Conservation (phyloP, 2,329 filamentous ascomycete species). For the Juglanconis sp. region DNA sequence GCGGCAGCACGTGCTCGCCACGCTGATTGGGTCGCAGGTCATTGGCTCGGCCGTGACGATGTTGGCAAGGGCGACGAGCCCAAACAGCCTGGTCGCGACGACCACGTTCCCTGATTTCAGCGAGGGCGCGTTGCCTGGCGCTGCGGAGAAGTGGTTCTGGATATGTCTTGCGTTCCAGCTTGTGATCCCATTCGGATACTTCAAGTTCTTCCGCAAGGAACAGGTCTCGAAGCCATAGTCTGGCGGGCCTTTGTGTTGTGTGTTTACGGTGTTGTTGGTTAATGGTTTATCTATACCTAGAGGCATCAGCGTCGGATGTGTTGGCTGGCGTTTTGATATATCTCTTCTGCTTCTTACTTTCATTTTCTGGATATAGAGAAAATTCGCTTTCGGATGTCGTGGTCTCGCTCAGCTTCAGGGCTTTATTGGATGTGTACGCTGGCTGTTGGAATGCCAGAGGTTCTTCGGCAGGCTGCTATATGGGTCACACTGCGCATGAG, state of each 20-base stretch:
- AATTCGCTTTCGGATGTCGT: neutral
- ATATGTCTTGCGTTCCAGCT: constrained; percentile 56
- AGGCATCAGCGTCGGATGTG: constrained; percentile 16
- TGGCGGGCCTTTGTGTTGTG: neutral
- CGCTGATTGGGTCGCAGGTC: constrained; percentile 59
- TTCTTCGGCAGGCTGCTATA: neutral
- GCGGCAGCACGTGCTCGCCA: constrained; percentile 61
- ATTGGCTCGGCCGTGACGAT: constrained; percentile 59
- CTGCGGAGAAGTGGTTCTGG: constrained; percentile 60
- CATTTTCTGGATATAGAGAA: constrained; percentile 1
- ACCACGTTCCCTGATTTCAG: constrained; percentile 61
- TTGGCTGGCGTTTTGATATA: constrained; percentile 16
- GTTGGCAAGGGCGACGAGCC: constrained; percentile 56
- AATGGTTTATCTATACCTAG: neutral
- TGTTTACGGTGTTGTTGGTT: neutral
- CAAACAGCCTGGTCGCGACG: constrained; percentile 58
- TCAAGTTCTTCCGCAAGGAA: constrained; percentile 56
- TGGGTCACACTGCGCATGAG: neutral
- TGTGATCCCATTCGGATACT: constrained; percentile 55
- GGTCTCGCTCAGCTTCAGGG: too few species aligned
- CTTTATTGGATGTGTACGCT: neutral
- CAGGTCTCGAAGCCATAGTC: constrained; percentile 52
- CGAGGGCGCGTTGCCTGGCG: constrained; percentile 40
- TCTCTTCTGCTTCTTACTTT: neutral
- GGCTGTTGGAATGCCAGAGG: neutral